phyloP scores from a whole-genome alignment of 2,329 filamentous ascomycete genomes.

The Cercospora brassicicola region DNA sequence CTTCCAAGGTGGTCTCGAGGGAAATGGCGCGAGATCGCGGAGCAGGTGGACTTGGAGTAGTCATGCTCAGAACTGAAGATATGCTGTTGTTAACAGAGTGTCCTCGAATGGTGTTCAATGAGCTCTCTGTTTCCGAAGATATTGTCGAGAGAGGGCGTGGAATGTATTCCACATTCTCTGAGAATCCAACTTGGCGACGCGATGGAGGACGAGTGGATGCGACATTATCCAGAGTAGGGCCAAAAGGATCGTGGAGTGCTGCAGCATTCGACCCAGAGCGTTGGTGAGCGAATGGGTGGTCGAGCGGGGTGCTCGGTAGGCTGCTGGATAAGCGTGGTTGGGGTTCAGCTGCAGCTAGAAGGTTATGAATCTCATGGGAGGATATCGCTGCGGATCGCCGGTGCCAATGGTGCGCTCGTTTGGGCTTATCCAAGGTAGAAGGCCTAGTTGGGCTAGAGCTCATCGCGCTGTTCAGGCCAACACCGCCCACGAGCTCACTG shows the following conservation, averaged over 20 bases:
- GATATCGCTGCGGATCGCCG: slow-evolving; percentile 80
- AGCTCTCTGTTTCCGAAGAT: slow-evolving; percentile 81
- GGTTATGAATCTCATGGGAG: slow-evolving; percentile 72
- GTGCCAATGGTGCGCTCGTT: slow-evolving; percentile 61
- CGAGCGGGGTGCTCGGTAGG: slow-evolving; percentile 39
- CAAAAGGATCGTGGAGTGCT: slow-evolving; percentile 14
- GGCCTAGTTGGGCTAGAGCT: slow-evolving; percentile 71
- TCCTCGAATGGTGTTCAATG: slow-evolving; percentile 65
- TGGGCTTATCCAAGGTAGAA: slow-evolving; percentile 49
- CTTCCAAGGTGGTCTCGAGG: slow-evolving; percentile 45
- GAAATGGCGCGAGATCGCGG: slow-evolving; percentile 44
- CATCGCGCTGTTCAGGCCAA: slow-evolving; percentile 59
- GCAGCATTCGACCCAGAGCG: neutral
- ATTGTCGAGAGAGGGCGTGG: slow-evolving; percentile 79
- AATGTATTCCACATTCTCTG: slow-evolving; percentile 79
- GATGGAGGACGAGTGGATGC: slow-evolving; percentile 45
- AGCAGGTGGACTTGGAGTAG: slow-evolving; percentile 50
- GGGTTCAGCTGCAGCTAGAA: slow-evolving; percentile 55
- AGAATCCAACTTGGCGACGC: slow-evolving; percentile 74
- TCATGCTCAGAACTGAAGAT: slow-evolving; percentile 69
- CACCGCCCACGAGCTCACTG: slow-evolving; percentile 84
- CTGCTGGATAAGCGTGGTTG: slow-evolving; percentile 35
- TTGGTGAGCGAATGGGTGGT: slow-evolving; percentile 17
- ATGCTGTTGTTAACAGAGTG: slow-evolving; percentile 78
- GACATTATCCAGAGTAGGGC: slow-evolving; percentile 26